Base-by-base conservation (phyloP, 202 grass and related monocot species). In the Miscanthus sacchariflorus region DNA sequence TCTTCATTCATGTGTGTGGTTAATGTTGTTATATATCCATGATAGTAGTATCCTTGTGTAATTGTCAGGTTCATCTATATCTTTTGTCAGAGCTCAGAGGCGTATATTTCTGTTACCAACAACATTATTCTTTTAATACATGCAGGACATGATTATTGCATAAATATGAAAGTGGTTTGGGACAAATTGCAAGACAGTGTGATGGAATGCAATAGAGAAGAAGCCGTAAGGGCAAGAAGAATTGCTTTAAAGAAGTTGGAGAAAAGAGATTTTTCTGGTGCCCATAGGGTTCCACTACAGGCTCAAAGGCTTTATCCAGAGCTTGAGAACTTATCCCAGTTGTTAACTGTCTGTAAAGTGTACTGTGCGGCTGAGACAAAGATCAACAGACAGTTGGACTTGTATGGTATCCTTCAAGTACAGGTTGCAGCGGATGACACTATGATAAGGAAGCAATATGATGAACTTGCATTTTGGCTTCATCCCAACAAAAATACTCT, bases 181-280 rank as follows among this genome's bases (percentile, higher is more conserved):
- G 70, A 1, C 13, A 52, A 77, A 25, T 46, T 78, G 12, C 77
- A 68, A 15, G 48, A 15, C 13, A 50, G 13, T 3, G 13, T 50
- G 13, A 50, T 50, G 4, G 48, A 50, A 50, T 50, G 13, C 48
- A 50, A 15, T 50, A 50, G 48, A 15, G 48, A 15, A 15, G 48
- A 50, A 50, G 48, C 48, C 1, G 4, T 50, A 14, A 50, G 48
- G 48, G 48, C 48, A 1, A 50, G 13, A 50, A 50, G 48, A 50
- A 84, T 95, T 86, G 93, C 90, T 48, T 38, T 84, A 81, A 88
- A 42, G 33, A 95, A 84, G 72, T 48, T 92, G 23, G 43, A 78
- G 54, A 76, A 81, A 35, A 91, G 78, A 77, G 86, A 91, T 28
- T 91, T 87, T 72, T 23, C 23, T 35, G 85, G 79, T 15, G 90